Conservation (phyloP, 1,284 basidiomycete species). For the Lentinus polychrous region DNA sequence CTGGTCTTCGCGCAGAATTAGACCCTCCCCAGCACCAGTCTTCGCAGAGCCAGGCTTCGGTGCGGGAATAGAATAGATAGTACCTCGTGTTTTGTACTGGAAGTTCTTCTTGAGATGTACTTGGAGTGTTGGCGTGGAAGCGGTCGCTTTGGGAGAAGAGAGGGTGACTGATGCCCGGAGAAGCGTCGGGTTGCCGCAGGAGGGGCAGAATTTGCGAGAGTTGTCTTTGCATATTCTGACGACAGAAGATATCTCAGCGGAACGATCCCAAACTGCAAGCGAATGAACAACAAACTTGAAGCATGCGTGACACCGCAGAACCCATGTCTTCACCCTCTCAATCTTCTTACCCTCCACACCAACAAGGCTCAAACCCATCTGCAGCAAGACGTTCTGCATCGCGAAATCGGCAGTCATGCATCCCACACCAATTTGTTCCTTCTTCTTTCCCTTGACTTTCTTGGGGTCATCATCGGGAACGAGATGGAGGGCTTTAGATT, state of each 20-base stretch:
- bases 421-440: conserved; percentile 50
- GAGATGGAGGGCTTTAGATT: conserved; percentile 82
- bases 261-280: background rate
- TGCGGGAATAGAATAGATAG: conserved; percentile 88
- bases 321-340: conserved; percentile 91
- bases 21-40: conserved; percentile 69
- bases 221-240: conserved; percentile 91
- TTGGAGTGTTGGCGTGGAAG: conserved; percentile 60
- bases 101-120: conserved; percentile 94
- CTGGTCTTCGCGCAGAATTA: conserved; percentile 90
- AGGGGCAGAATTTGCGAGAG: conserved; percentile 95
- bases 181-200: conserved; percentile 91
- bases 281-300: conserved; percentile 75
- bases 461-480: conserved; percentile 45
- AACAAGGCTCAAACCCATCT: conserved; percentile 92
- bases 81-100: conserved; percentile 89
- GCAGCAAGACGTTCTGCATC: conserved; percentile 96
- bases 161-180: conserved; percentile 89
- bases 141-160: conserved; percentile 52
- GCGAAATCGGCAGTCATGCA: conserved; percentile 99
- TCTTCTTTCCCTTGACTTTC: conserved; percentile 28
- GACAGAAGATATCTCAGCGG: background rate
- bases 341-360: conserved; percentile 90
- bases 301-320: conserved; percentile 95
- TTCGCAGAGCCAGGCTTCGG: conserved; percentile 89